A percentile compares a stretch with the other conserved stretches of the same genome.
phyloP scores from a whole-genome alignment of 805 yeast species.

The Allodekkera sacchari region DNA sequence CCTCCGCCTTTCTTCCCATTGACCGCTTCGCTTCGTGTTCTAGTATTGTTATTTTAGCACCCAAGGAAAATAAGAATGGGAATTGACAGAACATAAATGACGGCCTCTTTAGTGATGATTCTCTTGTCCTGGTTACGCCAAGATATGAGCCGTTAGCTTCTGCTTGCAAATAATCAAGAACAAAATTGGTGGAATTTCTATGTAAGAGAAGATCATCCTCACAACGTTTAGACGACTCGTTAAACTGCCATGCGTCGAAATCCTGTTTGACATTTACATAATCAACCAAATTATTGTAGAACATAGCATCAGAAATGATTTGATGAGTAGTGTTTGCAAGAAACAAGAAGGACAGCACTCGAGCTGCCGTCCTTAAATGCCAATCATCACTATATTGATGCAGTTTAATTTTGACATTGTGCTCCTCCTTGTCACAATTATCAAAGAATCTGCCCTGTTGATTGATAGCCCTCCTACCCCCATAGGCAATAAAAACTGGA shows the following conservation, averaged over 20 bases:
- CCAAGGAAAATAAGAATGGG: constrained; percentile 76
- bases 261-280: constrained; percentile 69
- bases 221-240: constrained; percentile 18
- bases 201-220: constrained; percentile 6
- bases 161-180: constrained; percentile 37
- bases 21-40: constrained; percentile 74
- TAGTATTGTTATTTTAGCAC: constrained; percentile 70
- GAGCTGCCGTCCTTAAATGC: constrained; percentile 66
- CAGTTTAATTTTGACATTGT: constrained; percentile 32
- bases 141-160: constrained; percentile 20
- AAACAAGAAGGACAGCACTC: constrained; percentile 46
- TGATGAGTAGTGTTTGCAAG: constrained; percentile 37
- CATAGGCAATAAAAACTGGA: constrained; percentile 17
- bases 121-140: constrained; percentile 27
- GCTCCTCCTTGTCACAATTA: constrained; percentile 12
- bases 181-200: constrained; percentile 27
- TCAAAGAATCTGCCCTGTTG: constrained; percentile 3
- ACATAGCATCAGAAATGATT: constrained; percentile 33
- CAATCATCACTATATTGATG: constrained; percentile 72
- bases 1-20: constrained; percentile 85
- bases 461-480: constrained; percentile 8
- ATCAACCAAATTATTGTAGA: constrained; percentile 79
- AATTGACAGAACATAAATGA: constrained; percentile 65
- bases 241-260: constrained; percentile 74
- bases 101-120: constrained; percentile 14